Evolutionary conservation across 192 early-diverging fungal species (phyloP).

Genomic region (Linnemannia schmuckeri): DNA sequence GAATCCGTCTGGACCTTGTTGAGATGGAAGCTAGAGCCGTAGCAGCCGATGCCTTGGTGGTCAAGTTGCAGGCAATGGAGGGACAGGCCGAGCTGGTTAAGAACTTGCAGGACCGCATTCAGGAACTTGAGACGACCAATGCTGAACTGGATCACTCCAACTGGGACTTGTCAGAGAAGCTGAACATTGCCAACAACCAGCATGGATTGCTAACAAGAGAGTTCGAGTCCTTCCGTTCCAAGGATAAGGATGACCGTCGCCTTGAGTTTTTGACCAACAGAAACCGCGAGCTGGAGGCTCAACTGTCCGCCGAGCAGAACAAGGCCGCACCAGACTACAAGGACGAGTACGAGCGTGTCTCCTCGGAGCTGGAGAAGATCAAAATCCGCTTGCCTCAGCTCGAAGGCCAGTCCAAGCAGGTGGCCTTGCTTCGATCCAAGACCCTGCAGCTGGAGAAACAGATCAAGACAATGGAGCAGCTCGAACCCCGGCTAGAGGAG

Average conservation of each 20-base stretch:
- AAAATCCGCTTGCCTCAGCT: conserved; percentile 31
- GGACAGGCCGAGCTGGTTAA: conserved; percentile 17
- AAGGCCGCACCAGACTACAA: conserved; percentile 18
- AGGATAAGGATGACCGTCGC: conserved; percentile 29
- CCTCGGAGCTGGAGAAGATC: conserved; percentile 16
- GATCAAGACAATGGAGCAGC: conserved; percentile 24
- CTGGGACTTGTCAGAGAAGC: conserved; percentile 24
- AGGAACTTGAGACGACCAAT: conserved; percentile 34
- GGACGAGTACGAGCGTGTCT: conserved; percentile 20
- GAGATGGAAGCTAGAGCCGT: conserved; percentile 11
- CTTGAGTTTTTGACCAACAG: conserved; percentile 13
- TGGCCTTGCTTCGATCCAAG: conserved; percentile 16
- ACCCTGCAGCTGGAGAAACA: conserved; percentile 29
- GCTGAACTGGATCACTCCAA: conserved; percentile 31
- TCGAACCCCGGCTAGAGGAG: conserved; percentile 24
- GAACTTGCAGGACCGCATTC: conserved; percentile 15
- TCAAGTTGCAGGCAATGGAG: conserved; percentile 24
- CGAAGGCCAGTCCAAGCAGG: conserved; percentile 30
- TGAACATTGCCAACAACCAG: conserved; percentile 37
- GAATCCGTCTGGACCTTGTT: conserved; percentile 7
- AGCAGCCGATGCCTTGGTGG: conserved; percentile 1
- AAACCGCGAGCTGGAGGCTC: conserved; percentile 19
- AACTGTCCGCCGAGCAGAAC: conserved; percentile 10
- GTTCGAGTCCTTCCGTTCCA: conserved; percentile 25
- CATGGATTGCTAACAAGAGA: conserved; percentile 19